These are phyloP conservation scores for Epichloe amarillans DNA, from an alignment of 2,329 filamentous ascomycete genomes.

Conservation along the genomic window DNA sequence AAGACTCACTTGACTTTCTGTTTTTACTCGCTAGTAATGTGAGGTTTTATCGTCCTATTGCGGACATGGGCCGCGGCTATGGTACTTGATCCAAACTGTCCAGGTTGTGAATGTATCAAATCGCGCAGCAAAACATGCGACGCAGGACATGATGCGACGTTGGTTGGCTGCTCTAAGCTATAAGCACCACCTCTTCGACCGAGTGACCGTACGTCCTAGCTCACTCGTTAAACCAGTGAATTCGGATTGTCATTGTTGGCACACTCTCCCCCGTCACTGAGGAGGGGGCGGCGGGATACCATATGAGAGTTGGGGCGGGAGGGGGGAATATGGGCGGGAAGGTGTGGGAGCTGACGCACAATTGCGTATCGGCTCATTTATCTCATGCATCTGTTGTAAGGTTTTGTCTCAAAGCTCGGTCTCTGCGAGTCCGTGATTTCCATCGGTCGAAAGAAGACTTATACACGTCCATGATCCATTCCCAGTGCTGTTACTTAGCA, in stretches of 20 bases:
- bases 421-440: conserved; percentile 19
- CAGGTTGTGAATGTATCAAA: background rate
- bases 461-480: conserved; percentile 19
- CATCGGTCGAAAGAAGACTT: conserved; percentile 21
- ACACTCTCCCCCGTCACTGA: background rate
- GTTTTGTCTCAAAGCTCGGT: conserved; percentile 16
- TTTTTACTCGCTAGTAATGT: background rate
- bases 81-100: background rate
- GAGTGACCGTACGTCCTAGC: background rate
- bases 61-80: background rate
- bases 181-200: background rate
- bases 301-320: background rate
- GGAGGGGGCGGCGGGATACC: background rate
- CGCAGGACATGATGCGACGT: no score
- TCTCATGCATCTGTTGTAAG: background rate
- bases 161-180: background rate
- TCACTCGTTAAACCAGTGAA: background rate
- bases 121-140: background rate
- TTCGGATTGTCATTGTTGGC: no score
- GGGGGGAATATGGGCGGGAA: no score
- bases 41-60: background rate
- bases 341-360: background rate
- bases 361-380: background rate
- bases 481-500: conserved; percentile 14
- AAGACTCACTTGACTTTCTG: background rate